Base-by-base conservation (phyloP, 805 yeast species). In the Ogataea salicorniae region DNA sequence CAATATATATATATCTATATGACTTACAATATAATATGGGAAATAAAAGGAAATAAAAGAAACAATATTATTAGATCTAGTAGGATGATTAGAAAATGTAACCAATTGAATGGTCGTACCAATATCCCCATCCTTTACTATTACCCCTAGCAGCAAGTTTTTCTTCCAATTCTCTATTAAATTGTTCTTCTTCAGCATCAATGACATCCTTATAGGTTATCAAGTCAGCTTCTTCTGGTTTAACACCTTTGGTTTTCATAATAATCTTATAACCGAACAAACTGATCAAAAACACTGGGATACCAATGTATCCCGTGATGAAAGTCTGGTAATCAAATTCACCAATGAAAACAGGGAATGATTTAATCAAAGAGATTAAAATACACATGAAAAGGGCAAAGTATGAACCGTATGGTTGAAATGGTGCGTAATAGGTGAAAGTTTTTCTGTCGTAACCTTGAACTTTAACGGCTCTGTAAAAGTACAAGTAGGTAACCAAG, bases 291-390 rank as follows among this genome's bases (percentile, higher is more conserved):
- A 74, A 85, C 11, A 84, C 81, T 34, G 88, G 88, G 42, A 85
- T 74, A 31, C 87, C 86, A 58, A 86, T 82, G 67, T 86, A 85
- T 40, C 91, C 90, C 34, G 92, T 84, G 59, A 86, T 83, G 61
- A 87, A 87, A 17, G 72, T 72, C 64, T 80, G 78, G 68, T 81
- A 81, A 53, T 77, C 76, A 62, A 85, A 82, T 2, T 54, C 54
- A 15, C 64, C 67, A 54, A 86, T 69, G 70, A 86, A 86, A 3
- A 80, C 90, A 1, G 88, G 80, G 63, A 84, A 84, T 56, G 83
- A 83, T 67, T 86, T 86, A 62, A 81, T 77, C 41, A 86, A 57
- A 9, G 83, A 73, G 50, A 86, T 71, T 45, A 84, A 46, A 45
- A 68, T 48, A 63, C 87, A 81, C 52, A 81, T 60, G 36, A 61